Evolutionary conservation across 495 filamentous ascomycete genomes (phyloP), one percentile per base, ranked within the genome.

Genomic region (Evernia prunastri): DNA sequence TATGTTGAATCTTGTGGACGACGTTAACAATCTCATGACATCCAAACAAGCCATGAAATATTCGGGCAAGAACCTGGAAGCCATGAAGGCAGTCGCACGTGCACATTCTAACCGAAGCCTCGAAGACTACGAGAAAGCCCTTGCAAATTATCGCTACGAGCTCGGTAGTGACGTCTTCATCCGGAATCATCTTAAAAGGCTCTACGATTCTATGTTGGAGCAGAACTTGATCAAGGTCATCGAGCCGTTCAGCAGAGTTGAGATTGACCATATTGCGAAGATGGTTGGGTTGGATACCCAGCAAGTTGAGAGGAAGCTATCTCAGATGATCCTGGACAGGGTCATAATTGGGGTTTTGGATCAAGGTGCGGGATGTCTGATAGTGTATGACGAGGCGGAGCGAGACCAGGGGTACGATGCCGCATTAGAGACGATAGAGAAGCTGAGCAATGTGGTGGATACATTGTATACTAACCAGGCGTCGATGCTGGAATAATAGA

Each of bases 151-250:
- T 79, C 86, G 90, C 54, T 92, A 88, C 74, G 93, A 97, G 76
- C 84, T 98, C 20, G 92, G 92, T 67, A 88, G 86, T 72, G 94
- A 98, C 75, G 80, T 86, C 27, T 98, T 98, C 80, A 93, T 98
- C 72, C 89, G 92, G 60, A 94, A 91, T 73, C 94, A 98, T 78
- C 85, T 97, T 66, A 89, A 89, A 51, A 86, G 91, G 35, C 82
- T 98, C 58, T 98, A 98, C 79, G 94, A 98, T 76, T 90, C 91
- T 72, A 96, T 98, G 89, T 77, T 98, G 68, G 93, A 97, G 81
- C 94, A 98, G 81, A 98, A 98, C 75, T 81, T 98, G 49, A 90
- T 97, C 82, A 96, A 97, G 80, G 95, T 98, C 60, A 97, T 98
- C 73, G 94, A 98, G 79, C 94, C 94, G 29, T 98, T 97, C 78